Conservation (phyloP, 805 yeast genomes). For the Diddensiella transvaalensis region DNA sequence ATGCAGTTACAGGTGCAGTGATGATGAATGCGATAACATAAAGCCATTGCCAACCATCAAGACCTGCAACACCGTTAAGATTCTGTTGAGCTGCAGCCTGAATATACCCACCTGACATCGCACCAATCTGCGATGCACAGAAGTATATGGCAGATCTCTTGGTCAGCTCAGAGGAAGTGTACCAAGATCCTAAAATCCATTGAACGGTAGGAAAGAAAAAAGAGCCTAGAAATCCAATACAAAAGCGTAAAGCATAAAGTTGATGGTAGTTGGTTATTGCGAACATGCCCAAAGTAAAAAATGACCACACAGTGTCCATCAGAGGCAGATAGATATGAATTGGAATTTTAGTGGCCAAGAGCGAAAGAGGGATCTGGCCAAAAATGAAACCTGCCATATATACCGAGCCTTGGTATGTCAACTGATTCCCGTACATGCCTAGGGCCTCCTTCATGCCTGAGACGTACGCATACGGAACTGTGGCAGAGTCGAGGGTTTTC, state of each 20-base stretch:
- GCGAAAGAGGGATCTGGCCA: slow-evolving; percentile 64
- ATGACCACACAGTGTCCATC: slow-evolving; percentile 16
- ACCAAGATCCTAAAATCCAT: slow-evolving; percentile 39
- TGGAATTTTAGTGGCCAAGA: slow-evolving; percentile 50
- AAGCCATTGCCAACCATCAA: slow-evolving; percentile 65
- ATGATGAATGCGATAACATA: slow-evolving; percentile 38
- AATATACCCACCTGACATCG: slow-evolving; percentile 47
- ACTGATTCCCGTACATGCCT: slow-evolving; percentile 55
- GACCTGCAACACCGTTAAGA: slow-evolving; percentile 41
- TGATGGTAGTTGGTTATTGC: slow-evolving; percentile 31
- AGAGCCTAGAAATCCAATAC: slow-evolving; percentile 47
- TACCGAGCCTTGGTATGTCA: slow-evolving; percentile 49
- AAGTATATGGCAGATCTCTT: slow-evolving; percentile 35
- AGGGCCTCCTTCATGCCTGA: slow-evolving; percentile 59
- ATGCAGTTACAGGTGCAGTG: slow-evolving; percentile 12
- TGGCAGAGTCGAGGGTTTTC: slow-evolving; percentile 78
- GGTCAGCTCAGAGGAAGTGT: slow-evolving; percentile 36
- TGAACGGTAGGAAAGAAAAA: slow-evolving; percentile 43
- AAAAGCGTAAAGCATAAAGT: slow-evolving; percentile 46
- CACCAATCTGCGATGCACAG: slow-evolving; percentile 44
- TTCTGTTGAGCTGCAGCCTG: slow-evolving; percentile 44
- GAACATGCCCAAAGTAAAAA: slow-evolving; percentile 24
- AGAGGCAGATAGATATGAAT: slow-evolving; percentile 46
- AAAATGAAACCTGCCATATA: slow-evolving; percentile 62
- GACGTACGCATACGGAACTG: slow-evolving; percentile 50